phyloP scores from a whole-genome alignment of 495 filamentous ascomycete species.

The Tuber microsphaerosporum region DNA sequence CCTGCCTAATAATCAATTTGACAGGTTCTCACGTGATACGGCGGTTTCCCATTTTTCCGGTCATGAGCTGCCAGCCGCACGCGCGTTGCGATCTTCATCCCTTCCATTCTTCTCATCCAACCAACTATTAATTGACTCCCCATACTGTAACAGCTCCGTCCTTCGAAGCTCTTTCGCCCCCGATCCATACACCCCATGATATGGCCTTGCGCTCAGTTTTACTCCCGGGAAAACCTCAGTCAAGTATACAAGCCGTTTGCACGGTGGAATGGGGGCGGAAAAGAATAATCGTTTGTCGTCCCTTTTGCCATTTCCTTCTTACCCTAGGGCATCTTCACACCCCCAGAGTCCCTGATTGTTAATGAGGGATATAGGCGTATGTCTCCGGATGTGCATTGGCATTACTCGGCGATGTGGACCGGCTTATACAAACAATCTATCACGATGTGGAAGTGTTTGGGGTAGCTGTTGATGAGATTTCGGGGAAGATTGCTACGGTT shows the following conservation, averaged over 20 bases:
- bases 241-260: constrained; percentile 81
- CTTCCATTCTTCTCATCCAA: background rate
- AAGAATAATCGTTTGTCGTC: constrained; percentile 64
- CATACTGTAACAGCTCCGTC: background rate
- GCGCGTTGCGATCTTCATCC: background rate
- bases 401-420: constrained; percentile 66
- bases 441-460: constrained; percentile 68
- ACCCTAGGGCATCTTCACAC: background rate
- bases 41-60: background rate
- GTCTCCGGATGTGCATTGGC: constrained; percentile 81
- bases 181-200: background rate
- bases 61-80: background rate
- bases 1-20: background rate
- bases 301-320: constrained; percentile 1
- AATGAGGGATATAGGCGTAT: constrained; percentile 56
- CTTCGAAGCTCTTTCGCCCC: constrained; percentile 8
- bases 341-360: constrained; percentile 9
- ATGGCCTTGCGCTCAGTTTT: constrained; percentile 42
- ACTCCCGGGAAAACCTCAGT: constrained; percentile 83
- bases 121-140: background rate
- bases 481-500: constrained; percentile 78
- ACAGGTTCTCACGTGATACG: background rate
- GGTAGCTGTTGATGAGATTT: constrained; percentile 66
- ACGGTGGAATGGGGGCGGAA: constrained; percentile 74
- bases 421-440: constrained; percentile 84